Evolutionary conservation across 2,329 filamentous ascomycete genomes (phyloP), one percentile per base, ranked within the genome.

Genomic region (Clarireedia homoeocarpa): DNA sequence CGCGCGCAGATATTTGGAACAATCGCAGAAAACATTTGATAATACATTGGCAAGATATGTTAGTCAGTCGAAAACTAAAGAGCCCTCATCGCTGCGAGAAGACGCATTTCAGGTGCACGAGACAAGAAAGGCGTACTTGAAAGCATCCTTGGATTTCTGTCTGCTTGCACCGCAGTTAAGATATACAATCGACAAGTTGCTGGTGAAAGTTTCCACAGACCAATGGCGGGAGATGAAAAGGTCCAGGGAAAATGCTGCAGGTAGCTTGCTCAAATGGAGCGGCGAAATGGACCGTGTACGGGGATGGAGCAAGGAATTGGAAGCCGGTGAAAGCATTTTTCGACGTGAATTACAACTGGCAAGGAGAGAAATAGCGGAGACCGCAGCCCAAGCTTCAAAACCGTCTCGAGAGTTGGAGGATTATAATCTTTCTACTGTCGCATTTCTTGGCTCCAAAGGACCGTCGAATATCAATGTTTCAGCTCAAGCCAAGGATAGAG

Each of bases 41-140:
- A 80, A 81, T 54, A 83, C 88, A 3, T 80, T 96, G 57, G 82
- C 88, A 23, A 84, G 91, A 57, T 97, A 95, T 68, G 81, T 91
- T 5, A 77, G 81, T 3, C 91, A 96, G 71, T 88, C 85, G 62
- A 97, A 96, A 75, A 86, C 89, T 5, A 99, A 97, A 72, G 94
- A 99, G 71, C 83, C 92, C 0, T 96, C 91, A 0, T 83, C 91
- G 1, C 76, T 99, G 55, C 82, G 94, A 58, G 94, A 99, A 71
- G 94, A 99, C 72, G 94, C 94, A 0, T 99, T 99, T 67, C 86
- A 94, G 69, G 83, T 97, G 39, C 94, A 96, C 69, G 94, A 97
- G 75, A 88, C 89, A 24, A 83, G 92, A 57, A 95, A 94, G 67
- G 82, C 85, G 34, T 99, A 99, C 70, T 77, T 97, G 45, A 92